Conservation (phyloP, 345 rosid species). For the Salix koriyanagi region DNA sequence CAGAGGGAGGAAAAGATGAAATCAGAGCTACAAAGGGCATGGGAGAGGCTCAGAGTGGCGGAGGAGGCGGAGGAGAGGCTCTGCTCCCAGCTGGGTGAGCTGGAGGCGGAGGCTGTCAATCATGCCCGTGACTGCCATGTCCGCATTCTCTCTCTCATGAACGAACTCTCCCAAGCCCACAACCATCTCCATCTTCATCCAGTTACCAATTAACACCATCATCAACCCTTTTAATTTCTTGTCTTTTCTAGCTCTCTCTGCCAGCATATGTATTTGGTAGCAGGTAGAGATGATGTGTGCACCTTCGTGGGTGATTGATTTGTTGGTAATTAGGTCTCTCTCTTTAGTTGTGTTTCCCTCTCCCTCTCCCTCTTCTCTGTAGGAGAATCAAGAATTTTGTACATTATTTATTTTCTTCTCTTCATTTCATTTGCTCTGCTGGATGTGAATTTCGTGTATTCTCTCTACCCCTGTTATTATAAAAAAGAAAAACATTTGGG, state of each 20-base stretch:
- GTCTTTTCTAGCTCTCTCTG: neutral
- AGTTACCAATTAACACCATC: neutral
- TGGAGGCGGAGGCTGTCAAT: conserved; percentile 71
- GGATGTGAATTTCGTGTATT: too few species aligned
- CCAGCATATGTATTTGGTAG: neutral
- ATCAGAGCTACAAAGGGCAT: conserved; percentile 43
- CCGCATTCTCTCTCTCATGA: conserved; percentile 50
- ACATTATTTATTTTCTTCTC: neutral
- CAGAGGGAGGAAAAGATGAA: conserved; percentile 53
- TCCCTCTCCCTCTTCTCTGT: neutral
- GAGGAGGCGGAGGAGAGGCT: conserved; percentile 87
- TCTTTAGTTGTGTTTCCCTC: neutral
- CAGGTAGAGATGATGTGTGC: neutral
- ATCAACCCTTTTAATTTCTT: neutral
- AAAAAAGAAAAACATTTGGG: too few species aligned
- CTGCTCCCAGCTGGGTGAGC: conserved; percentile 77
- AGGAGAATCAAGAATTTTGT: neutral
- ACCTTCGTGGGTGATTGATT: neutral
- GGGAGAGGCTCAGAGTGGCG: conserved; percentile 56
- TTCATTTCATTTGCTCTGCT: too few species aligned
- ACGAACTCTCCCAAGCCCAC: conserved; percentile 54
- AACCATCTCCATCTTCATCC: conserved; percentile 9
- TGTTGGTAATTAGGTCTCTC: neutral
- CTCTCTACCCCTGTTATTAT: too few species aligned
- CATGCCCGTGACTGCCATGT: conserved; percentile 69